Evolutionary conservation across 2,329 filamentous ascomycete species (phyloP).

Genomic region (Colletotrichum ledebouriae): DNA sequence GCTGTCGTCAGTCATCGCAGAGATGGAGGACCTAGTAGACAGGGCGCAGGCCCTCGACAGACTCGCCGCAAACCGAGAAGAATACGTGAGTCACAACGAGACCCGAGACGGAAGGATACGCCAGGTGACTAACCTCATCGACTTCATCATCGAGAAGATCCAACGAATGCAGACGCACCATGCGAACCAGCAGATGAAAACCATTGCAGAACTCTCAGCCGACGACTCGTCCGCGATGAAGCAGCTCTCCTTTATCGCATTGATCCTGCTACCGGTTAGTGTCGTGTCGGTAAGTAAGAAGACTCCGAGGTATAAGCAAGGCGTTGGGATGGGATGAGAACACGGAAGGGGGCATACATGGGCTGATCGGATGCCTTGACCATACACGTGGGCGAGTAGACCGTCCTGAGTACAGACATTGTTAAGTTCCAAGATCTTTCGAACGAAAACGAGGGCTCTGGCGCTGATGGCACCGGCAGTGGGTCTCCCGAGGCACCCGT

Average conservation of each 20-base stretch:
- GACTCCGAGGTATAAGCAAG: not conserved
- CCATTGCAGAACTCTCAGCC: constrained; percentile 30
- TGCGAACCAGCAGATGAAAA: constrained; percentile 31
- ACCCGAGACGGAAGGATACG: not conserved
- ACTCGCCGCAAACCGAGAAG: constrained; percentile 34
- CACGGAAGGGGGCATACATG: not conserved
- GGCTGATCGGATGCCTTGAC: constrained; percentile 21
- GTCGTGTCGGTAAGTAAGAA: constrained; percentile 33
- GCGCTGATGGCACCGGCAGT: not conserved
- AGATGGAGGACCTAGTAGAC: constrained; percentile 31
- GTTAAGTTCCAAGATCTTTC: constrained; percentile 38
- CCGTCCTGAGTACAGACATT: constrained; percentile 39
- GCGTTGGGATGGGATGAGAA: constrained; percentile 7
- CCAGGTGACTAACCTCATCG: not conserved
- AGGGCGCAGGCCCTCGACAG: constrained; percentile 27
- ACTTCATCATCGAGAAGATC: constrained; percentile 15
- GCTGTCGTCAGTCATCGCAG: constrained; percentile 4
- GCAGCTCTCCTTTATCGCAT: constrained; percentile 32
- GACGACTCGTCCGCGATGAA: constrained; percentile 38
- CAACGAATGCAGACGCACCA: constrained; percentile 38
- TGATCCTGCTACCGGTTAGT: constrained; percentile 32
- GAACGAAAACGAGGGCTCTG: constrained; percentile 33
- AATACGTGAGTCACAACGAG: constrained; percentile 24
- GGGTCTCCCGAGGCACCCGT: not conserved
- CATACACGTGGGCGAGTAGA: constrained; percentile 18